These are phyloP conservation scores for Aspergillus clavatus DNA, from an alignment of 2,329 filamentous ascomycete species.

Conservation along the genomic window DNA sequence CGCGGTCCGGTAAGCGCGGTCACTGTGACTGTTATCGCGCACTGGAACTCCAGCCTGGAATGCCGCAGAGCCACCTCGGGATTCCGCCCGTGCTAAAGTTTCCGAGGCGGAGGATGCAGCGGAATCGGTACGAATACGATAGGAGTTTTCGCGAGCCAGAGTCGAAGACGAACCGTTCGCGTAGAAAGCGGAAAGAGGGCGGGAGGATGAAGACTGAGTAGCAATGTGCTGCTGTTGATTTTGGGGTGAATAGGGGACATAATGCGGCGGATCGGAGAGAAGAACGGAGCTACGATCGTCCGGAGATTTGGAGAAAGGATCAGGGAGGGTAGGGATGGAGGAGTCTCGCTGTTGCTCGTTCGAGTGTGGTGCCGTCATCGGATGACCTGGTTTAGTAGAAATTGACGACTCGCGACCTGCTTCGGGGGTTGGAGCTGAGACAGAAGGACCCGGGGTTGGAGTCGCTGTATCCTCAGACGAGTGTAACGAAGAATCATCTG, in stretches of 20 bases:
- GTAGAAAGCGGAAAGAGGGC: slow-evolving; percentile 48
- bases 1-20: slow-evolving; percentile 61
- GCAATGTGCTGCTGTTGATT: slow-evolving; percentile 34
- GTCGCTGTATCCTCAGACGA: slow-evolving; percentile 32
- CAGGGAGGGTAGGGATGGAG: slow-evolving; percentile 20
- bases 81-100: slow-evolving; percentile 56
- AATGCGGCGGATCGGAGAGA: slow-evolving; percentile 42
- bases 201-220: slow-evolving; percentile 33
- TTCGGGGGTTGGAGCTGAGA: slow-evolving; percentile 18
- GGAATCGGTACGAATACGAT: slow-evolving; percentile 56
- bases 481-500: slow-evolving; percentile 63
- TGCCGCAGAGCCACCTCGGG: slow-evolving; percentile 55
- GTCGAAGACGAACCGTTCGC: slow-evolving; percentile 40
- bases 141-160: slow-evolving; percentile 40
- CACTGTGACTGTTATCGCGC: slow-evolving; percentile 64
- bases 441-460: slow-evolving; percentile 20
- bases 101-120: slow-evolving; percentile 55
- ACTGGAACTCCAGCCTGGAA: slow-evolving; percentile 59
- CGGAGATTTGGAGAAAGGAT: slow-evolving; percentile 20
- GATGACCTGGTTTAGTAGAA: slow-evolving; percentile 17
- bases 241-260: slow-evolving; percentile 39
- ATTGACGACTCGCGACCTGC: slow-evolving; percentile 18
- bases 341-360: slow-evolving; percentile 16
- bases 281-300: slow-evolving; percentile 43
- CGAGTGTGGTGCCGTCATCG: slow-evolving; percentile 12